Evolutionary conservation across 192 early-diverging fungal species (phyloP), one percentile per base, ranked within the genome.

Genomic region (Coemansia furcata): DNA sequence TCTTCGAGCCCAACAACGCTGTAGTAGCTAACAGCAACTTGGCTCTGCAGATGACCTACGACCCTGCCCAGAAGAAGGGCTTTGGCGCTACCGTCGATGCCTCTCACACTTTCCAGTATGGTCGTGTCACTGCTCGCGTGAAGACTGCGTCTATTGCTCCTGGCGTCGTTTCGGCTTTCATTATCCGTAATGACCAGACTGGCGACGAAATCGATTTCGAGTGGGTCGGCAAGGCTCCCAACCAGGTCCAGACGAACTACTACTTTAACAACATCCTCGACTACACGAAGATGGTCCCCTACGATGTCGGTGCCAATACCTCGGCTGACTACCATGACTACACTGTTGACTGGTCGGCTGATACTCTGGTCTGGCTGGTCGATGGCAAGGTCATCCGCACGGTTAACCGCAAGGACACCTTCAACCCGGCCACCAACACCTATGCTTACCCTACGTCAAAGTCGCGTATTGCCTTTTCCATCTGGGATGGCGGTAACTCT

Each of bases 181-280:
- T 89, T 35, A 70, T 79, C 46, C 67, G 71, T 46, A 78, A 71
- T 66, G 77, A 79, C 50, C 63, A 73, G 67, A 83, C 60, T 29
- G 86, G 86, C 40, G 88, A 91, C 64, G 89, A 91, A 66, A 85
- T 91, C 33, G 89, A 91, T 72, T 87, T 85, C 69, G 87, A 89
- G 72, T 89, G 83, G 81, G 85, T 91, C 44, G 89, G 89, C n/a
- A 69, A 73, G 54, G 23, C 76, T 14, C 77, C 81, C 32, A 63
- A 49, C 9, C 58, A 84, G 68, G 87, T 85, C 33, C 87, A 91
- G 77, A 86, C 87, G 39, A 91, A 91, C 76, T 91, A 76, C 68
- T 89, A 89, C 72, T 87, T 74, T 65, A 68, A 82, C 49, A 68
- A 74, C 12, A 43, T 77, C 52, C 70, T 88, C 21, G 85, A 88